Base-by-base conservation (phyloP, 257 asterid genomes). In the Salvia splendens region DNA sequence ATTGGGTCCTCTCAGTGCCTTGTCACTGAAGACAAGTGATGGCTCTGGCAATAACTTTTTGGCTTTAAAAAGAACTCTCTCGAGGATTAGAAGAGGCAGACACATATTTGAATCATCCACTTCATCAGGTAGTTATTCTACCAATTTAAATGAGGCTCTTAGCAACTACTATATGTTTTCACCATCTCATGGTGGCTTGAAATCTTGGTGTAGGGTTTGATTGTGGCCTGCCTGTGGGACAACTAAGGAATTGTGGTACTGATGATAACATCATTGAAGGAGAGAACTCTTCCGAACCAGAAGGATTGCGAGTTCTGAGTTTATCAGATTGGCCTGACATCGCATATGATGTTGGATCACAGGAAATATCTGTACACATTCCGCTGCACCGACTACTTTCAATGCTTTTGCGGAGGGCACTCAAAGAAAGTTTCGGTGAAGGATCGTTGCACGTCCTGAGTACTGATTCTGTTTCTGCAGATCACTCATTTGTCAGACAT, bases 301-400 rank as follows among this genome's bases (percentile, higher is more conserved):
- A 91, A 78, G 88, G 91, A 68, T 83, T 87, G 50, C 84, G 86
- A 72, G 79, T 87, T 75, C 80, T 91, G 69, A 81, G 87, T 81
- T 75, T 75, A 72, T 79, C 97, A 8, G 92, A 83, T 63, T 94
- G 99, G 99, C 97, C 93, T 41, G 85, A 85, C 71, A 87, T 91
- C 73, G 58, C 78, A 5, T 87, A 84, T 81, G 92, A 86, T 75
- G 99, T 94, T 65, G 89, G 97, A 75, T 84, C 87, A n/a, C 96
- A 87, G 77, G 92, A 86, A 75, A 84, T 84, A 64, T 94, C 96
- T 38, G 83, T 86, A 43, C 97, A 94, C 77, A 78, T 91, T 75
- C 97, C 99, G 30, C 79, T 94, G 51, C 99, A 94, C 75, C 86
- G 89, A 24, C 84, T 94, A 67, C 94, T 91, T 54, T 87, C 97